Evolutionary conservation across 768 basidiomycete genomes (phyloP), one percentile per base, ranked within the genome.

Genomic region (Kwoniella dendrophila): DNA sequence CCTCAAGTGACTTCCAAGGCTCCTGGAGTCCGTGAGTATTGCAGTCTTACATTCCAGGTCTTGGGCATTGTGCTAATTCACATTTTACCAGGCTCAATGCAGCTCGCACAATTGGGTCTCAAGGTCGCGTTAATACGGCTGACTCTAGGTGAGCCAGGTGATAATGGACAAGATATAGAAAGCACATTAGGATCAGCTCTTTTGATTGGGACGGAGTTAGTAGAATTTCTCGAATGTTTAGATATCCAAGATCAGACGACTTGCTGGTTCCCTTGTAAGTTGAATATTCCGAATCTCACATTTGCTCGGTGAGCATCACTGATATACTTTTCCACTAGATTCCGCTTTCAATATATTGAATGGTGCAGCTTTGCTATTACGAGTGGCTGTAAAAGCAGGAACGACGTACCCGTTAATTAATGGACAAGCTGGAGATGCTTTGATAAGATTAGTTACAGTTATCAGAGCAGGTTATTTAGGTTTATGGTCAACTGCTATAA

Each of bases 211-310:
- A 55, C 32, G 5, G 53, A 55, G 30, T 40, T 55, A 33, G 53
- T 55, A 1, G 36, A 59, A 24, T 65, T 65, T 50, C 18, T 65
- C 7, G 56, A 59, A 53, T 45, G 44, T 44, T 43, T 65, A 26
- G 41, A 55, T 22, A 36, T 29, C 8, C 41, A 16, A 27, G 63
- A 65, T 36, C 22, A 52, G 16, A 41, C 41, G 5, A 49, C 49
- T 30, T 65, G 55, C 20, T 65, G 63, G 63, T 57, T 65, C 36
- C 63, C 63, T 43, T 65, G 63, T 65, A n/a, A 60, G 63, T 52
- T 14, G 1, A n/a, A 22, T 20, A 2, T 45, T 12, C 10, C 22
- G 7, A 11, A 45, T n/a, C 16, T 20, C 18, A 20, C 44, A 18
- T n/a, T 45, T 24, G n/a, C 16, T n/a, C 11, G 44, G 30, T 30